Evolutionary conservation across 371 early-diverging fungal species (phyloP).

Genomic region (Haplosporangium sp.): DNA sequence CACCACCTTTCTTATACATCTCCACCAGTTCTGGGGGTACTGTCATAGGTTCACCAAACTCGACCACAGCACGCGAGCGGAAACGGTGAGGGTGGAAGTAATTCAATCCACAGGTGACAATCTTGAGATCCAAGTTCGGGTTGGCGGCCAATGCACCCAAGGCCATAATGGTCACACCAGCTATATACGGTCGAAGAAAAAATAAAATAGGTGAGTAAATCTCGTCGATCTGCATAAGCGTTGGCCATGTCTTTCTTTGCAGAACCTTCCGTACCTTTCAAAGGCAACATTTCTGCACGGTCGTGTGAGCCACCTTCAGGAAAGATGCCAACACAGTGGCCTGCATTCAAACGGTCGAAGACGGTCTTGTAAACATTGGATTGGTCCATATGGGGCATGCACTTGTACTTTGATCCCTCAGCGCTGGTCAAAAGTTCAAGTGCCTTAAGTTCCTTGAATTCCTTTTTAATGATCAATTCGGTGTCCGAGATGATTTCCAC

Average conservation of each 20-base stretch:
- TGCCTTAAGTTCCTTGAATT: conserved; percentile 76
- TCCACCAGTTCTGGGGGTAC: conserved; percentile 81
- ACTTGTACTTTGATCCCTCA: conserved; percentile 77
- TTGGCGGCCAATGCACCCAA: conserved; percentile 93
- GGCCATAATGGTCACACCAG: conserved; percentile 93
- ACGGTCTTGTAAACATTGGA: conserved; percentile 85
- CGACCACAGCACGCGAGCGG: conserved; percentile 95
- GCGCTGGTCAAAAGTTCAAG: conserved; percentile 65
- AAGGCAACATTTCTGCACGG: conserved; percentile 92
- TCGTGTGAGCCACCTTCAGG: conserved; percentile 99
- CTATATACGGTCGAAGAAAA: conserved; percentile 39
- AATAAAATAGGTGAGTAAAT: background rate
- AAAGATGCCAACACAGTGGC: conserved; percentile 94
- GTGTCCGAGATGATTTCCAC: conserved; percentile 86
- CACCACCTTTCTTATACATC: conserved; percentile 84
- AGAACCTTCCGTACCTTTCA: conserved; percentile 73
- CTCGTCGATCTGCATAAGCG: conserved; percentile 1
- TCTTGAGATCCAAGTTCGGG: conserved; percentile 88
- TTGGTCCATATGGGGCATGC: conserved; percentile 92
- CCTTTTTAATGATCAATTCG: conserved; percentile 67
- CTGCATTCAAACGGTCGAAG: conserved; percentile 75
- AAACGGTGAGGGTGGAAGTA: conserved; percentile 97
- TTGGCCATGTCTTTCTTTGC: no score
- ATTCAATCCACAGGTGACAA: conserved; percentile 92
- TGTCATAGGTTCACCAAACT: conserved; percentile 91